A percentile compares a stretch with the other conserved stretches of the same genome.
Evolutionary conservation across 2,329 filamentous ascomycete species (phyloP).

Genomic region (Phaeosphaeriaceae sp.): DNA sequence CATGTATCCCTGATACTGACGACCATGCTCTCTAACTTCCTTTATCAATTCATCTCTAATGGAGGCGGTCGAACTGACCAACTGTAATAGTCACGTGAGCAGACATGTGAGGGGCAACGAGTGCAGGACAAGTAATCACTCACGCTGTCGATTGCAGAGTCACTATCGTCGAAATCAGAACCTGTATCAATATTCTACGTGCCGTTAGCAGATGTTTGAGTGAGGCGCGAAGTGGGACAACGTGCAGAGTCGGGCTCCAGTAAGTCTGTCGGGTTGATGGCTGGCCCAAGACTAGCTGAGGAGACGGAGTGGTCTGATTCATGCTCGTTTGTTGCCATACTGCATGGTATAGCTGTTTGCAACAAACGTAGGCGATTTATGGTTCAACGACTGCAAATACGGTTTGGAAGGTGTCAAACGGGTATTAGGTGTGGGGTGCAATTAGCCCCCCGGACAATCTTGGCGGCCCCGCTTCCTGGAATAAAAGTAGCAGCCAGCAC

Average conservation of each 20-base stretch:
- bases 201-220: slow-evolving; percentile 4
- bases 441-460: slow-evolving; percentile 1
- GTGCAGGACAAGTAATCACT: slow-evolving; percentile 1
- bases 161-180: slow-evolving; percentile 12
- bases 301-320: not conserved
- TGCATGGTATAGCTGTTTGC: not conserved
- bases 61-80: slow-evolving; percentile 16
- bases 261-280: slow-evolving; percentile 4
- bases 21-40: slow-evolving; percentile 16
- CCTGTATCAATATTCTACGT: slow-evolving; percentile 7
- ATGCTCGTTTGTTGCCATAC: slow-evolving; percentile 3
- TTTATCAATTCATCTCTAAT: slow-evolving; percentile 16
- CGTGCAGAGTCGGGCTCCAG: slow-evolving; percentile 17
- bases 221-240: slow-evolving; percentile 4
- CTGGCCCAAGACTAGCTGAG: slow-evolving; percentile 6
- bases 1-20: slow-evolving; percentile 17
- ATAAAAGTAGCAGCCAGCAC: no score
- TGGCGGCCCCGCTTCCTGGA: no score
- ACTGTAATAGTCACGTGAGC: slow-evolving; percentile 1
- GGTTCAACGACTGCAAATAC: not conserved
- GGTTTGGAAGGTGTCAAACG: not conserved
- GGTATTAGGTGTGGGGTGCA: not conserved
- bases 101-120: not conserved
- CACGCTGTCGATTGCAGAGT: slow-evolving; percentile 16
- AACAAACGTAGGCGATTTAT: not conserved